Evolutionary conservation across 2,329 filamentous ascomycete species (phyloP).

Genomic region (Esteya vermicola): DNA sequence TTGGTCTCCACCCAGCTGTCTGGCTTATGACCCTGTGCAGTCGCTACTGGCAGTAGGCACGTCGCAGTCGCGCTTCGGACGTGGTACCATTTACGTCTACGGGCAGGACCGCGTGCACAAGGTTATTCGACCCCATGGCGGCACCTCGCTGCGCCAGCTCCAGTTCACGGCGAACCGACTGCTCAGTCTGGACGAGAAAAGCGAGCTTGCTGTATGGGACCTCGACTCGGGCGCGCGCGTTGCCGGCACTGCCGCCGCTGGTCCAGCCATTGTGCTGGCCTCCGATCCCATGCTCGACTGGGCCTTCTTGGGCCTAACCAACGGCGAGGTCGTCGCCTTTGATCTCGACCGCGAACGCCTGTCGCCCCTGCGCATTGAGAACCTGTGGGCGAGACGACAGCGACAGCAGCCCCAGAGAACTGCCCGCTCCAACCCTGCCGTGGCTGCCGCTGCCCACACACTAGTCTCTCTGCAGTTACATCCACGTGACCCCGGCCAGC

Average conservation of each 20-base stretch:
- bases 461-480: constrained; percentile 75
- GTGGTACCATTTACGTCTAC: constrained; percentile 78
- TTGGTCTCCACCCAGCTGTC: constrained; percentile 37
- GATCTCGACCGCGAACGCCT: constrained; percentile 73
- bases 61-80: constrained; percentile 70
- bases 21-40: constrained; percentile 88
- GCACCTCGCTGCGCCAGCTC: constrained; percentile 60
- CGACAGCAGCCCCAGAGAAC: no score
- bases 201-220: constrained; percentile 75
- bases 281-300: constrained; percentile 90
- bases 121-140: constrained; percentile 54
- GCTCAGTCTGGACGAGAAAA: constrained; percentile 69
- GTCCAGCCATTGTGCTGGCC: constrained; percentile 56
- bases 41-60: constrained; percentile 88
- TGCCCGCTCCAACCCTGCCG: no score
- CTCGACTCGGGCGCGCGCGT: constrained; percentile 54
- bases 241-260: constrained; percentile 61
- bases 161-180: constrained; percentile 82
- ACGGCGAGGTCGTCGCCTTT: constrained; percentile 79
- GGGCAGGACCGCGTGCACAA: constrained; percentile 71
- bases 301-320: constrained; percentile 71
- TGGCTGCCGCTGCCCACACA: no score
- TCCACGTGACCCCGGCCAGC: constrained; percentile 79
- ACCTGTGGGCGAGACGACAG: constrained; percentile 76
- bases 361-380: constrained; percentile 66